A percentile compares a stretch with the other conserved stretches of the same genome.
Evolutionary conservation across 2,329 filamentous ascomycete genomes (phyloP).

Genomic region (Venturia pyrina): DNA sequence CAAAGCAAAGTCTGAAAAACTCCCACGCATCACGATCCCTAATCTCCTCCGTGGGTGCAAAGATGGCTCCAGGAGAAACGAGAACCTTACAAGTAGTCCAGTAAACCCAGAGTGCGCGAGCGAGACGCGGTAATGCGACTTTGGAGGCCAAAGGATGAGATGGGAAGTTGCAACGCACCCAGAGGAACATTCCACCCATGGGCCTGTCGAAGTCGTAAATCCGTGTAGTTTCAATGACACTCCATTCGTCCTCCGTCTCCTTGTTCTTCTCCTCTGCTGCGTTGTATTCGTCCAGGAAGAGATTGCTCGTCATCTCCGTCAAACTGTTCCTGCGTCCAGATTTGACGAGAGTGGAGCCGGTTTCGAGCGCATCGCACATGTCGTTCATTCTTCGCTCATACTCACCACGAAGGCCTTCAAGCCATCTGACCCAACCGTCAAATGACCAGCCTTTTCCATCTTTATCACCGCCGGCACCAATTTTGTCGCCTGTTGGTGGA

Average conservation of each 20-base stretch:
- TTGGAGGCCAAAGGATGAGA: conserved; percentile 55
- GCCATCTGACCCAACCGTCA: conserved; percentile 84
- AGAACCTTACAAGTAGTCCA: conserved; percentile 61
- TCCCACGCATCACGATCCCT: conserved; percentile 51
- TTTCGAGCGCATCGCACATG: conserved; percentile 68
- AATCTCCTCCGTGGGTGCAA: conserved; percentile 57
- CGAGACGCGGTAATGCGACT: conserved; percentile 47
- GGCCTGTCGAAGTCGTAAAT: conserved; percentile 73
- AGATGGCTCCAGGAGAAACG: conserved; percentile 61
- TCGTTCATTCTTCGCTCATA: conserved; percentile 77
- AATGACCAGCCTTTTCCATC: conserved; percentile 61
- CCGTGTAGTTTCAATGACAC: conserved; percentile 61
- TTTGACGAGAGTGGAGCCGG: conserved; percentile 55
- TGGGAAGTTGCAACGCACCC: conserved; percentile 64
- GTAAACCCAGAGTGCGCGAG: conserved; percentile 59
- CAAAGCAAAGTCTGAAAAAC: conserved; percentile 74
- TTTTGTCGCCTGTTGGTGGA: conserved; percentile 43
- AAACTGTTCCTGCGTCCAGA: conserved; percentile 38
- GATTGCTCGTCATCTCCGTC: conserved; percentile 23
- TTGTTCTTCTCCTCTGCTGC: conserved; percentile 20
- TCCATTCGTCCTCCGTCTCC: conserved; percentile 51
- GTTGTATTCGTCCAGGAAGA: conserved; percentile 26
- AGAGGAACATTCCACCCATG: conserved; percentile 85
- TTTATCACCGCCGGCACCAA: conserved; percentile 34
- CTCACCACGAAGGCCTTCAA: conserved; percentile 69